Conservation (phyloP, 2,329 filamentous ascomycete species). For the Aurifilum marmelostoma region DNA sequence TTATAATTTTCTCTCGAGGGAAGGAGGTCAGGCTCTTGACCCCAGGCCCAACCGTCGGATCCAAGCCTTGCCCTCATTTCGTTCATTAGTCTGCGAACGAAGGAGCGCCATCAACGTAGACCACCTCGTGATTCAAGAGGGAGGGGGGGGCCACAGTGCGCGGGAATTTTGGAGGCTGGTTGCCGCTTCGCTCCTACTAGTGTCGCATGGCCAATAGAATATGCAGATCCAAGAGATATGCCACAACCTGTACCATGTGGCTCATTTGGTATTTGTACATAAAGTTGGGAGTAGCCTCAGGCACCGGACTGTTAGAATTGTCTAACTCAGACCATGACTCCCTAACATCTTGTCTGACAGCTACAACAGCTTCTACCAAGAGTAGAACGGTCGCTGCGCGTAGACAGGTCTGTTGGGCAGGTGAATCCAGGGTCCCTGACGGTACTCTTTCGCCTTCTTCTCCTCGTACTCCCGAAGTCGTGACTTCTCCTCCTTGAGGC, state of each 20-base stretch:
- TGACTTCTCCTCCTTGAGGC: constrained; percentile 94
- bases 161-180: no score
- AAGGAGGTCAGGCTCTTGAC: no score
- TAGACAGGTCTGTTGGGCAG: constrained; percentile 84
- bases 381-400: constrained; percentile 85
- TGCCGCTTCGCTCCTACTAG: not conserved
- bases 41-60: no score
- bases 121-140: no score
- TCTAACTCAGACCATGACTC: no score
- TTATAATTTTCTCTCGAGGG: no score
- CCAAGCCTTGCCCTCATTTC: no score
- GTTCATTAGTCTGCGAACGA: no score
- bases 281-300: not conserved
- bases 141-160: no score
- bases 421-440: constrained; percentile 82
- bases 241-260: not conserved
- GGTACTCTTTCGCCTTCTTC: constrained; percentile 72
- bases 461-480: constrained; percentile 80
- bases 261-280: not conserved
- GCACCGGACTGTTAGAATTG: not conserved
- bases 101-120: no score
- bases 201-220: not conserved
- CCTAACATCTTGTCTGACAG: not conserved
- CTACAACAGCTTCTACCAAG: constrained; percentile 65
- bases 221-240: not conserved